Conservation (phyloP, 371 early-diverging fungal genomes). For the Batkoa obscura region DNA sequence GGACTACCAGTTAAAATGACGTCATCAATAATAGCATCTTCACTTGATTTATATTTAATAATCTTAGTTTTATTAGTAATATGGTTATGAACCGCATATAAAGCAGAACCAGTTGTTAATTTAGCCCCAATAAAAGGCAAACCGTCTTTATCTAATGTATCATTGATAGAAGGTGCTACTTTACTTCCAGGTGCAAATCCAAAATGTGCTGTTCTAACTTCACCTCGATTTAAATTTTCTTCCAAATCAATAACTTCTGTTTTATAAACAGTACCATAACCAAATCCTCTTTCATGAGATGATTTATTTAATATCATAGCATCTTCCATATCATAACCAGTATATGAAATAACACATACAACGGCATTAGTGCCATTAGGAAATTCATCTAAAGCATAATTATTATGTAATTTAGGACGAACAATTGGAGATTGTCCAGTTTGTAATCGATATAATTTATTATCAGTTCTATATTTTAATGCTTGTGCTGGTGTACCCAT, state of each 20-base stretch:
- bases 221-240: constrained; percentile 29
- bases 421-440: constrained; percentile 95
- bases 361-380: constrained; percentile 98
- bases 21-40: constrained; percentile 75
- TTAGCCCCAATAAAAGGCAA: constrained; percentile 66
- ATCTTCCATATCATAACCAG: constrained; percentile 99
- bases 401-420: constrained; percentile 66
- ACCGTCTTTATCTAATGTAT: constrained; percentile 67
- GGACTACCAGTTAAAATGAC: constrained; percentile 65
- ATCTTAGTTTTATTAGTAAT: constrained; percentile 51
- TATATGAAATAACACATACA: constrained; percentile 94
- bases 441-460: constrained; percentile 92
- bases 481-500: constrained; percentile 97
- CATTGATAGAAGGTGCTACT: constrained; percentile 16
- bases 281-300: constrained; percentile 93
- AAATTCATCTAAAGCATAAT: constrained; percentile 84
- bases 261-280: constrained; percentile 94
- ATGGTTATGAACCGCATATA: constrained; percentile 67
- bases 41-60: constrained; percentile 74
- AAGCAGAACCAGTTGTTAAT: constrained; percentile 59
- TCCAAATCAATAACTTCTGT: constrained; percentile 76
- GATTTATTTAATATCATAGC: constrained; percentile 98
- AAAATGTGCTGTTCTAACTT: constrained; percentile 62
- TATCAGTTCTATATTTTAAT: constrained; percentile 82
- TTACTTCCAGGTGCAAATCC: constrained; percentile 37